Conservation (phyloP, 2,329 filamentous ascomycete species). For the Coniochaeta sp. region DNA sequence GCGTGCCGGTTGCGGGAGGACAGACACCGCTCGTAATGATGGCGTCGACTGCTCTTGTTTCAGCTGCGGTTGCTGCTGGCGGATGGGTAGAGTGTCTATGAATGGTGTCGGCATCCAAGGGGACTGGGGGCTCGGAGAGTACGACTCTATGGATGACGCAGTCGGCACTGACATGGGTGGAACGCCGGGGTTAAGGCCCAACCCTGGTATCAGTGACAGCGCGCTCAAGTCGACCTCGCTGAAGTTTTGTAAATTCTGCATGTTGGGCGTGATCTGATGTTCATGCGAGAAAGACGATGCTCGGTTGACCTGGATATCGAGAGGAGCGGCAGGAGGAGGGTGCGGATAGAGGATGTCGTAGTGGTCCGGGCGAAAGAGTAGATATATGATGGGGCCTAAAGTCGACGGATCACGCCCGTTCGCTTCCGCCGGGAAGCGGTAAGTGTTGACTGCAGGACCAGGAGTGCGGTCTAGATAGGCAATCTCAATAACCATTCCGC, state of each 20-base stretch:
- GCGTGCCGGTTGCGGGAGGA: slow-evolving; percentile 15
- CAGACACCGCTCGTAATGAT: slow-evolving; percentile 15
- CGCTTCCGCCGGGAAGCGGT: slow-evolving; percentile 52
- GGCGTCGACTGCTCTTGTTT: slow-evolving; percentile 11
- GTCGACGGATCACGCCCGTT: slow-evolving; percentile 33
- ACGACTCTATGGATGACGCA: slow-evolving; percentile 17
- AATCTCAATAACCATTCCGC: slow-evolving; percentile 75
- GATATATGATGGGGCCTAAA: slow-evolving; percentile 45
- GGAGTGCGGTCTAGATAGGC: slow-evolving; percentile 84
- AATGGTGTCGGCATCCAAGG: slow-evolving; percentile 29
- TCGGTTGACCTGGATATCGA: slow-evolving; percentile 45
- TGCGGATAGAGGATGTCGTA: slow-evolving; percentile 80
- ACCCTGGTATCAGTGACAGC: slow-evolving; percentile 40
- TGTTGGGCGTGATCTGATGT: slow-evolving; percentile 30
- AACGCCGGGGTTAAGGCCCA: slow-evolving; percentile 17
- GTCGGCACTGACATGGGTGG: slow-evolving; percentile 9
- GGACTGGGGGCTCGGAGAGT: slow-evolving; percentile 22
- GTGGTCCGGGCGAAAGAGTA: slow-evolving; percentile 68
- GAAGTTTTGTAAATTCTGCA: slow-evolving; percentile 26
- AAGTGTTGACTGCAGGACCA: slow-evolving; percentile 67
- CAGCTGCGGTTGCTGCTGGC: slow-evolving; percentile 12
- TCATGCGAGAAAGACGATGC: slow-evolving; percentile 38
- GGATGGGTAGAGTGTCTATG: slow-evolving; percentile 17
- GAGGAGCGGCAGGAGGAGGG: slow-evolving; percentile 17
- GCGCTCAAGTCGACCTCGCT: slow-evolving; percentile 33